Evolutionary conservation across 2,329 filamentous ascomycete species (phyloP), one percentile per base, ranked within the genome.

Genomic region (Sphaerulina vaccinii): DNA sequence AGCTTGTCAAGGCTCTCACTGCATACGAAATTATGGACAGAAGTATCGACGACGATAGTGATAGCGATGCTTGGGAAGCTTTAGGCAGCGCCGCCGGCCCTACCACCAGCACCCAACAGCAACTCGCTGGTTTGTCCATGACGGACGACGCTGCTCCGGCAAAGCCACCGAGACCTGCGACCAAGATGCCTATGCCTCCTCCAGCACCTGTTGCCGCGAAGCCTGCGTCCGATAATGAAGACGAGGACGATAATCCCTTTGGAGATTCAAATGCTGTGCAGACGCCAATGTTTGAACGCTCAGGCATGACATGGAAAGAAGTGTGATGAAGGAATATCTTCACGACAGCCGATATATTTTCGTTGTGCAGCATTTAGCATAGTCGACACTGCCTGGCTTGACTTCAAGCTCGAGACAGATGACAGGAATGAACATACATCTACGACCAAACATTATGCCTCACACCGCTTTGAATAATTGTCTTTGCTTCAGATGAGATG

Each of bases 21-120:
- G 88, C 90, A 0, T 99, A 90, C 66, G 92, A 97, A 71, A 88
- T 96, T 62, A 82, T 97, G 57, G 92, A 99, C 67, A 84, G 86
- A 55, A 90, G 88, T 41, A 87, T 92, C 57, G 87, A 90, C 59
- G 81, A 85, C 57, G 83, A 86, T 61, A 84, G 81, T 53, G 81
- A 85, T 62, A 84, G 81, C 56, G 83, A 85, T 45, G 72, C 72
- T 11, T 77, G 78, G 58, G 71, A 86, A 38, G 57, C 51, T 15
- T 47, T 49, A 3, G 37, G 32, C 35, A 49, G 38, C n/a, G 44
- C 49, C 23, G 48, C 38, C 27, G 7, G 27, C 27, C 27, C 27
- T 32, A 36, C 43, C 15, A 50, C 55, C 13, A 59, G 54, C 27
- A 68, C 71, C 1, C 69, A 73, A 50, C 66, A 73, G 23, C 70